Evolutionary conservation across 1,284 basidiomycete species (phyloP).

Genomic region (Pholiota adiposa): DNA sequence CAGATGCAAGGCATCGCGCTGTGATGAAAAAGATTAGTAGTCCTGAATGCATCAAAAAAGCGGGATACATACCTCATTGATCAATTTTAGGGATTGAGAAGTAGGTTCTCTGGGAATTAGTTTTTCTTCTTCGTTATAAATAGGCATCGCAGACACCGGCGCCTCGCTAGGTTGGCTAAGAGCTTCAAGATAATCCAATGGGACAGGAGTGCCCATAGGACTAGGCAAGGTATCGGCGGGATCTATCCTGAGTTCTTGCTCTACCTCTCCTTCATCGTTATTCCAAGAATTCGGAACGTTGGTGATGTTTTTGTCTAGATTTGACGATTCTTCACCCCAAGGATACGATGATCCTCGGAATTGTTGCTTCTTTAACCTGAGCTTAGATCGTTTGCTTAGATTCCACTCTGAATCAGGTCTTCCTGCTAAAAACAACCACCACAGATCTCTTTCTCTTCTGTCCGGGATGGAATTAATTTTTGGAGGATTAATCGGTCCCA

Average conservation of each 20-base stretch:
- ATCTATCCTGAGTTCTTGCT: constrained; percentile 37
- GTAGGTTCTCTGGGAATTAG: constrained; percentile 55
- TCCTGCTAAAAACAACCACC: constrained; percentile 80
- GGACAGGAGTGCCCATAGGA: constrained; percentile 42
- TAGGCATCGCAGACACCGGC: not conserved
- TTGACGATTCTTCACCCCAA: constrained; percentile 36
- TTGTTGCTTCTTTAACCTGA: constrained; percentile 32
- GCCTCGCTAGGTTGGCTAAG: constrained; percentile 15
- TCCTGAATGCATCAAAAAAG: constrained; percentile 4
- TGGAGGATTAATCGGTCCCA: constrained; percentile 34
- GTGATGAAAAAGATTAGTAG: constrained; percentile 11
- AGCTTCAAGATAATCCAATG: constrained; percentile 25
- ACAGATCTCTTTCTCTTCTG: constrained; percentile 68
- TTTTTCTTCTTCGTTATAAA: constrained; percentile 12
- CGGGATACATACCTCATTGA: constrained; percentile 63
- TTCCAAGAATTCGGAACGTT: constrained; percentile 29
- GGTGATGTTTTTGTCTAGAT: not conserved
- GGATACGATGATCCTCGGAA: constrained; percentile 32
- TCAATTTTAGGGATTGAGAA: constrained; percentile 53
- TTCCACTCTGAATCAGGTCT: constrained; percentile 70
- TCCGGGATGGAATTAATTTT: constrained; percentile 58
- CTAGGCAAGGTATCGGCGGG: constrained; percentile 44
- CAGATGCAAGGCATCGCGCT: constrained; percentile 75
- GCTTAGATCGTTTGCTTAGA: constrained; percentile 49
- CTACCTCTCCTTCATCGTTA: constrained; percentile 45